Percentiles rank a stretch among this genome's conserved stretches.
Evolutionary conservation across 1,139 yeast species (phyloP).

Genomic region (Chernovozyma aurita): DNA sequence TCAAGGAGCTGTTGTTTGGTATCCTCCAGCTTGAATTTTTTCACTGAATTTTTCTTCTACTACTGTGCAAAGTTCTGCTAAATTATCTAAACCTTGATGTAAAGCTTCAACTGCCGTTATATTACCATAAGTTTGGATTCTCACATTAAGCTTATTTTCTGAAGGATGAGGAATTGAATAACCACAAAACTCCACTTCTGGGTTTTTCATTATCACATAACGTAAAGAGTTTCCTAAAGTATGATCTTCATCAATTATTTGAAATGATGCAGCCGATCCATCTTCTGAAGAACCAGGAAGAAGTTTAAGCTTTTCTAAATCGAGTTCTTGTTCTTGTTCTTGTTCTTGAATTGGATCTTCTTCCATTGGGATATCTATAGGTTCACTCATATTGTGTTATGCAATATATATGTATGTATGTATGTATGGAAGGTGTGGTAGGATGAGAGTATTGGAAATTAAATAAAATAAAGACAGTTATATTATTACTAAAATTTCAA

Average conservation of each 20-base stretch:
- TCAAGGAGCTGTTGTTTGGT: constrained; percentile 45
- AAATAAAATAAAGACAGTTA: no score
- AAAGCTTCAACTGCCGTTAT: constrained; percentile 91
- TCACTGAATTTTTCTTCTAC: constrained; percentile 76
- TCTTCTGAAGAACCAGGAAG: constrained; percentile 94
- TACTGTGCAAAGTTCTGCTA: constrained; percentile 76
- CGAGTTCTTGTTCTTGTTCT: constrained; percentile 36
- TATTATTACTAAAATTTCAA: no score
- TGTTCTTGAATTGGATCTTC: constrained; percentile 13
- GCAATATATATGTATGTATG: no score
- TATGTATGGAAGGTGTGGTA: no score
- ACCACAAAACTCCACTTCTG: constrained; percentile 97
- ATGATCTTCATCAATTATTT: constrained; percentile 89
- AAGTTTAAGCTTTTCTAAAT: constrained; percentile 48
- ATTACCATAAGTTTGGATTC: constrained; percentile 91
- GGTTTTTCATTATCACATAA: constrained; percentile 93
- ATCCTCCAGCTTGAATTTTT: constrained; percentile 50
- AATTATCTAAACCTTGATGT: constrained; percentile 85
- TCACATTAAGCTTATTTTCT: constrained; percentile 79
- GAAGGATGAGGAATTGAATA: constrained; percentile 99
- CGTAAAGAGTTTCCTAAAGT: constrained; percentile 92
- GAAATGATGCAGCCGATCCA: constrained; percentile 93
- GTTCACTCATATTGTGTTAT: constrained; percentile 8
- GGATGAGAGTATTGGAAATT: no score
- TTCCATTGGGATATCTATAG: constrained; percentile 21